Evolutionary conservation across 768 basidiomycete genomes (phyloP).

Genomic region (Nidularia pulvinata): DNA sequence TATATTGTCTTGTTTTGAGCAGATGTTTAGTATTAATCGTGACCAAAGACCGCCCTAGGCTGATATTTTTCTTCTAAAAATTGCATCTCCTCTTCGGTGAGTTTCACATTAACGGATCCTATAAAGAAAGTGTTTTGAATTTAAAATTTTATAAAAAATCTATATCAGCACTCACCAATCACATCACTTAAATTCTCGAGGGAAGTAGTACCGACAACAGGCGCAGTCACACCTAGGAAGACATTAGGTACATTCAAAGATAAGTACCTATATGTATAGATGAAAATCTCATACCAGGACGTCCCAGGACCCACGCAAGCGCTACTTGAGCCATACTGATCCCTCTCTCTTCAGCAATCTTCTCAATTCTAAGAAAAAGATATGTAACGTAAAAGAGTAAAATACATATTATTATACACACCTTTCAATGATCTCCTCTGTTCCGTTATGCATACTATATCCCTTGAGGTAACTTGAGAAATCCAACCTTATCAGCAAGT

Average conservation of each 20-base stretch:
- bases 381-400: background rate
- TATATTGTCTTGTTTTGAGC: too few species aligned
- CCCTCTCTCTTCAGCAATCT: slow-evolving; percentile 49
- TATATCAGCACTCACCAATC: slow-evolving; percentile 16
- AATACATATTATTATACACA: slow-evolving; percentile 6
- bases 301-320: slow-evolving; percentile 48
- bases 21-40: too few species aligned
- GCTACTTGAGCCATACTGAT: slow-evolving; percentile 59
- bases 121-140: background rate
- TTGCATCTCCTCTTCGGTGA: slow-evolving; percentile 47
- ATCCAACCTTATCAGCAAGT: background rate
- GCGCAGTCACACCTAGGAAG: slow-evolving; percentile 29
- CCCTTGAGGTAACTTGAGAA: slow-evolving; percentile 13
- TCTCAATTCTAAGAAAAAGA: slow-evolving; percentile 45
- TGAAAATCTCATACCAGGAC: slow-evolving; percentile 23
- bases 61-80: slow-evolving; percentile 43
- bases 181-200: slow-evolving; percentile 35
- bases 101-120: slow-evolving; percentile 35
- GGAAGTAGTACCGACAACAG: slow-evolving; percentile 38
- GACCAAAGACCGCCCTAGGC: slow-evolving; percentile 22
- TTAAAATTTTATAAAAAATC: background rate
- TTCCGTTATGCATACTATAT: slow-evolving; percentile 18
- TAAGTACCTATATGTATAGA: background rate
- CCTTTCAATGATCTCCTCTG: slow-evolving; percentile 36
- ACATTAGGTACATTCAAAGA: background rate